Conservation (phyloP, 108 stramenopile species). For the Bacterosira constricta region DNA sequence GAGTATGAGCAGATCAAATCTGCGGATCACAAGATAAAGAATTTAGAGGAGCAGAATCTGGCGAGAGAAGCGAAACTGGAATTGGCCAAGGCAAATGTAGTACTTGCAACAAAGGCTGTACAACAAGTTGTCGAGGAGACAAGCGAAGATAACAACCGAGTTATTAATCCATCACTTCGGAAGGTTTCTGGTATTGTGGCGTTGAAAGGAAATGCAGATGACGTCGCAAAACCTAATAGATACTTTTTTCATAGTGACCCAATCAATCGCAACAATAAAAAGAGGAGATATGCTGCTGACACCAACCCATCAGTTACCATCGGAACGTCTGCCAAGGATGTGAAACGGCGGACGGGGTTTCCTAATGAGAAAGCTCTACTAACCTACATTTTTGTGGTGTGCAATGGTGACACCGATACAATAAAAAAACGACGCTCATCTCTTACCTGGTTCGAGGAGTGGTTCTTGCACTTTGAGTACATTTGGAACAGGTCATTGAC, state of each 20-base stretch:
- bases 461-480: conserved; percentile 24
- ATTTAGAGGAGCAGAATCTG: no score
- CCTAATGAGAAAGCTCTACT: conserved; percentile 7
- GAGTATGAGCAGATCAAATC: no score
- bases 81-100: not conserved
- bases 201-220: no score
- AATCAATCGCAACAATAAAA: no score
- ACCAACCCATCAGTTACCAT: not conserved
- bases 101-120: not conserved
- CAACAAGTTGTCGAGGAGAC: not conserved
- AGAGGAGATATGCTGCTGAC: not conserved
- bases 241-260: no score
- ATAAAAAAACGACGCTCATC: conserved; percentile 11
- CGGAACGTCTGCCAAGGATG: not conserved
- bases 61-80: not conserved
- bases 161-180: not conserved
- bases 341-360: conserved; percentile 13
- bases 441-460: no score
- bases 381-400: no score
- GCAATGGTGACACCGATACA: conserved; percentile 16
- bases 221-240: no score
- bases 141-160: not conserved
- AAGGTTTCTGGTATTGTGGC: not conserved
- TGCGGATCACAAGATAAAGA: no score
- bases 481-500: conserved; percentile 17